Evolutionary conservation across 192 early-diverging fungal species (phyloP).

Genomic region (Entrophospora sp.): DNA sequence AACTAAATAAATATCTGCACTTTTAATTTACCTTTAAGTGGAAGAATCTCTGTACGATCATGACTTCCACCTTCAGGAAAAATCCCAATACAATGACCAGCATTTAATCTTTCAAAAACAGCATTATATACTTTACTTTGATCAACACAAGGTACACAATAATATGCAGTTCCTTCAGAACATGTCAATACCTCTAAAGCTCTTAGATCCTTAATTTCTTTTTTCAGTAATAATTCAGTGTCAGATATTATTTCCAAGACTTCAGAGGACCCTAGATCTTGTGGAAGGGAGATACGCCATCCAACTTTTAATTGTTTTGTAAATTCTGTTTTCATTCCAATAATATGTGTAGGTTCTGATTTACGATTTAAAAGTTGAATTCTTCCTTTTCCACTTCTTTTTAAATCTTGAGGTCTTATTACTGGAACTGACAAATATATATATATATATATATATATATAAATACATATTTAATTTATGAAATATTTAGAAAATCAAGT

Average conservation of each 20-base stretch:
- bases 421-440: slow-evolving; percentile 67
- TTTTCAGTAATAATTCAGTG: slow-evolving; percentile 66
- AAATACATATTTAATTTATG: not conserved
- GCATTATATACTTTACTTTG: slow-evolving; percentile 78
- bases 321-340: slow-evolving; percentile 63
- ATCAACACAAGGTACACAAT: slow-evolving; percentile 77
- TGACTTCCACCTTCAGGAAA: slow-evolving; percentile 99
- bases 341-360: slow-evolving; percentile 59
- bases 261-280: slow-evolving; percentile 49
- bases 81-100: slow-evolving; percentile 78
- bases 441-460: not conserved
- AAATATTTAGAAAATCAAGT: not conserved
- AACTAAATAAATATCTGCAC: no score
- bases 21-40: slow-evolving; percentile 90
- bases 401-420: slow-evolving; percentile 84
- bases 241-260: slow-evolving; percentile 77
- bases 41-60: slow-evolving; percentile 92
- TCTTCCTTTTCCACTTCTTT: slow-evolving; percentile 58
- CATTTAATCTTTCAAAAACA: slow-evolving; percentile 71
- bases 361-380: slow-evolving; percentile 60
- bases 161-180: slow-evolving; percentile 49
- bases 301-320: slow-evolving; percentile 54
- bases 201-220: slow-evolving; percentile 64
- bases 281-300: slow-evolving; percentile 56
- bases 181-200: slow-evolving; percentile 56